Evolutionary conservation across 352 stramenopile species (phyloP).

Genomic region (Pythium plurisporium): DNA sequence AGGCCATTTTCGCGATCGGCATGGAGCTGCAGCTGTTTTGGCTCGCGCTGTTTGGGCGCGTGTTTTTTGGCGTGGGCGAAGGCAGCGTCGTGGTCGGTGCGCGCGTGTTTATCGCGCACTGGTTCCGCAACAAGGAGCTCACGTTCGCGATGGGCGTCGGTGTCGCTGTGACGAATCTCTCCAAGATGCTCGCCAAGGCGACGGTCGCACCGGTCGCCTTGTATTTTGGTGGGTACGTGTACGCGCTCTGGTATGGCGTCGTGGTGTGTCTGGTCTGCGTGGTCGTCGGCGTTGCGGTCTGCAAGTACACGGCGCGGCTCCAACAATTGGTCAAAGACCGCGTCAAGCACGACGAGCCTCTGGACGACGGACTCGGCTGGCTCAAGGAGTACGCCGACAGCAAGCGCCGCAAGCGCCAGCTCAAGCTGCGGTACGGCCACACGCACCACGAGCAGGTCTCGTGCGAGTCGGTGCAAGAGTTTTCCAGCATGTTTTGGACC

Average conservation of each 20-base stretch:
- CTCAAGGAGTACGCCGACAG: slow-evolving; percentile 65
- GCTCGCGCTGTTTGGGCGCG: slow-evolving; percentile 71
- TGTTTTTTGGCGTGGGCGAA: slow-evolving; percentile 81
- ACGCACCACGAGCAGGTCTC: slow-evolving; percentile 26
- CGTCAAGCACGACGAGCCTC: slow-evolving; percentile 44
- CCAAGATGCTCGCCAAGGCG: slow-evolving; percentile 89
- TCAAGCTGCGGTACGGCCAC: slow-evolving; percentile 18
- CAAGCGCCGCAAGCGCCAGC: slow-evolving; percentile 52
- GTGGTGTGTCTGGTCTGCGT: slow-evolving; percentile 52
- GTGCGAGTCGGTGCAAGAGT: slow-evolving; percentile 62
- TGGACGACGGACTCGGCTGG: slow-evolving; percentile 60
- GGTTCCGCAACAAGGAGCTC: slow-evolving; percentile 79
- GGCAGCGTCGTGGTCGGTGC: slow-evolving; percentile 76
- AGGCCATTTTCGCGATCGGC: slow-evolving; percentile 72
- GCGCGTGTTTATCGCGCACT: slow-evolving; percentile 79
- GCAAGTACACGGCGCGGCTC: slow-evolving; percentile 53
- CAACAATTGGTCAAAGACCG: slow-evolving; percentile 62
- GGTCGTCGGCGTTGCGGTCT: slow-evolving; percentile 49
- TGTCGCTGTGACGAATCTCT: slow-evolving; percentile 88
- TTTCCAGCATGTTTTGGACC: slow-evolving; percentile 86
- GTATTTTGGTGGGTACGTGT: slow-evolving; percentile 81
- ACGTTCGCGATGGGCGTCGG: slow-evolving; percentile 87
- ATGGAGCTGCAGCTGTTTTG: slow-evolving; percentile 74
- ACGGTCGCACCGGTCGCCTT: slow-evolving; percentile 82
- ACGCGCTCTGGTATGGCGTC: slow-evolving; percentile 80